Evolutionary conservation across 106 monocot genomes (phyloP), one percentile per base, ranked within the genome.

Genomic region (Allium cepa): DNA sequence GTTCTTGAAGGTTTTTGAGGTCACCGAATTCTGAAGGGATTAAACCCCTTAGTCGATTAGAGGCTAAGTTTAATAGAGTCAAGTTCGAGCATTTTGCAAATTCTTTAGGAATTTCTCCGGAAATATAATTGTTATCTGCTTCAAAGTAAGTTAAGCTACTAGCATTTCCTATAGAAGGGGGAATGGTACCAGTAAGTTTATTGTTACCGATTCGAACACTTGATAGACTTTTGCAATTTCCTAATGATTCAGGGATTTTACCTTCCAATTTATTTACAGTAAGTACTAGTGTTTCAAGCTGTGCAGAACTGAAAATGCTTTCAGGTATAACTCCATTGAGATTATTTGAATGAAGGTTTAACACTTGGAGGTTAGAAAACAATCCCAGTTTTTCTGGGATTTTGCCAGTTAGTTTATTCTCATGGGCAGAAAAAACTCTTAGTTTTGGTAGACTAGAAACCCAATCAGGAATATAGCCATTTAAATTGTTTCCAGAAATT

Each of bases 321-420:
- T 76, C 83, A 11, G 88, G 86, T 26, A 93, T 89, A 59, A 57
- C 60, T 63, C 93, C 93, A 64, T 77, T 67, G n/a, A 93, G 88
- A 68, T 60, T 62, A 70, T 93, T 93, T 51, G 93, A 93, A 61
- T 93, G 93, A 15, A 93, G 83, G 61, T 93, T 93, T 16, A 93
- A 78, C 66, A 94, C 71, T 50, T 79, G 66, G 26, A 94, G 79
- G 51, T 71, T 63, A 17, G 90, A 88, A 62, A 81, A 47, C 17
- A 45, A 67, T 17, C 93, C 93, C 26, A 93, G 62, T 36, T 70
- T 83, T 18, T 55, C 17, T 7, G 93, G 93, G 47, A 93, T 93
- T 17, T 22, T n/a, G 50, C 93, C 93, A 9, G 53, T 51, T 12
- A 94, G 68, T 8, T 58, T 46, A n/a, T 94, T 94, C 69, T 90